Conservation (phyloP, 176 grass and related monocot genomes). For the Coix lacrymajobi region DNA sequence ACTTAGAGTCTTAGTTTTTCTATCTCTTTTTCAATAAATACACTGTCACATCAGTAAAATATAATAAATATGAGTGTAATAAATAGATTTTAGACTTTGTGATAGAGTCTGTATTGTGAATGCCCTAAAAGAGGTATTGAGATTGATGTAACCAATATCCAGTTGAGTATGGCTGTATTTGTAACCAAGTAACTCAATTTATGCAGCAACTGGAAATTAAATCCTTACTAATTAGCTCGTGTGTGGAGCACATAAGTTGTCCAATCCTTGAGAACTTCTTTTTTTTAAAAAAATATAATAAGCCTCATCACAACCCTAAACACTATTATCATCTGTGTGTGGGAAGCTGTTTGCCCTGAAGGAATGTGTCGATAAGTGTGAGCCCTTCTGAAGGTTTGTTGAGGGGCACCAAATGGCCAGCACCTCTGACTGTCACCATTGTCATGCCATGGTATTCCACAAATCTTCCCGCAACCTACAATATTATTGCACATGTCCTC, state of each 20-base stretch:
- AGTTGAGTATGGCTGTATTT: not conserved
- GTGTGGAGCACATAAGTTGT: not conserved
- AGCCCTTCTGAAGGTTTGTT: constrained; percentile 82
- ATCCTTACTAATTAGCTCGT: not conserved
- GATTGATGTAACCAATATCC: not conserved
- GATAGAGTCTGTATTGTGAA: too few relatives aligned
- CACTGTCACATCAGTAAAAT: too few relatives aligned
- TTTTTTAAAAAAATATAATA: not conserved
- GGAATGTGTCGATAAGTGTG: constrained; percentile 56
- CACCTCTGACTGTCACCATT: constrained; percentile 87
- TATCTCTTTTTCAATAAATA: too few relatives aligned
- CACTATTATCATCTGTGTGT: constrained; percentile 26
- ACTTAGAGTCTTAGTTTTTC: too few relatives aligned
- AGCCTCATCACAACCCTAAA: not conserved
- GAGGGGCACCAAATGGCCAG: constrained; percentile 83
- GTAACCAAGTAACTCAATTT: not conserved
- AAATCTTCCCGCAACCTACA: constrained; percentile 87
- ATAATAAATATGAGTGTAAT: too few relatives aligned
- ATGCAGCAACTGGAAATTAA: not conserved
- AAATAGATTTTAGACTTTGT: too few relatives aligned
- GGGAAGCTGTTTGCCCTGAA: constrained; percentile 57
- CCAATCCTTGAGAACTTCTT: not conserved
- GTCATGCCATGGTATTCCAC: constrained; percentile 72
- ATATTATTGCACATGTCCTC: not conserved
- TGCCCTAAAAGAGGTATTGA: too few relatives aligned